These are phyloP conservation scores for Mortierella sp. DNA, from an alignment of 371 early-diverging fungal species.

Conservation along the genomic window DNA sequence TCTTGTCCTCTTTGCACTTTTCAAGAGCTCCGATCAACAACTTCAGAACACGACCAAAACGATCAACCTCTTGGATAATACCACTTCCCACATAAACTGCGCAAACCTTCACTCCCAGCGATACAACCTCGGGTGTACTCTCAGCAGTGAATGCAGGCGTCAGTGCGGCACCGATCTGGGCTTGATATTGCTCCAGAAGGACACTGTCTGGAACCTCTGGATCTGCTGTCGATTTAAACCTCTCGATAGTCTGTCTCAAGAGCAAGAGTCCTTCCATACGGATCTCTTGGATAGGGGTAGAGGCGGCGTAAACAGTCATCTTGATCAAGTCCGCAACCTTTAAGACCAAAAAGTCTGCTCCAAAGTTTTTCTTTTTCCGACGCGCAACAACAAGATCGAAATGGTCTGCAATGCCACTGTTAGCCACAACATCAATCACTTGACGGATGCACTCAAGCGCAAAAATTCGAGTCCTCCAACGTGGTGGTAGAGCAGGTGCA, in stretches of 20 bases:
- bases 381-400: constrained; percentile 79
- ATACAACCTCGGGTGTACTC: constrained; percentile 81
- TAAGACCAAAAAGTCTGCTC: constrained; percentile 82
- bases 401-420: constrained; percentile 74
- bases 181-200: constrained; percentile 89
- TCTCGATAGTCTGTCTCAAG: constrained; percentile 79
- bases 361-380: constrained; percentile 65
- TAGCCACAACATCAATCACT: constrained; percentile 70
- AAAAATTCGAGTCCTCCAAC: constrained; percentile 91
- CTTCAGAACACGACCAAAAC: constrained; percentile 81
- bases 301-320: constrained; percentile 89
- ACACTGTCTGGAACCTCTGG: constrained; percentile 87
- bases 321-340: constrained; percentile 86
- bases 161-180: constrained; percentile 90
- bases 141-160: constrained; percentile 89
- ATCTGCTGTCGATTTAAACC: constrained; percentile 76
- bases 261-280: constrained; percentile 83
- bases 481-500: constrained; percentile 72
- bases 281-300: constrained; percentile 83
- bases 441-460: constrained; percentile 83
- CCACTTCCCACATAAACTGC: constrained; percentile 89
- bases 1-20: constrained; percentile 73
- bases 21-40: constrained; percentile 80
- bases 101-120: constrained; percentile 85
- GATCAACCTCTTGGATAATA: constrained; percentile 82